Evolutionary conservation across 164 flowering plant species (phyloP), one percentile per base, ranked within the genome.

Genomic region (Tetracentron sinense): DNA sequence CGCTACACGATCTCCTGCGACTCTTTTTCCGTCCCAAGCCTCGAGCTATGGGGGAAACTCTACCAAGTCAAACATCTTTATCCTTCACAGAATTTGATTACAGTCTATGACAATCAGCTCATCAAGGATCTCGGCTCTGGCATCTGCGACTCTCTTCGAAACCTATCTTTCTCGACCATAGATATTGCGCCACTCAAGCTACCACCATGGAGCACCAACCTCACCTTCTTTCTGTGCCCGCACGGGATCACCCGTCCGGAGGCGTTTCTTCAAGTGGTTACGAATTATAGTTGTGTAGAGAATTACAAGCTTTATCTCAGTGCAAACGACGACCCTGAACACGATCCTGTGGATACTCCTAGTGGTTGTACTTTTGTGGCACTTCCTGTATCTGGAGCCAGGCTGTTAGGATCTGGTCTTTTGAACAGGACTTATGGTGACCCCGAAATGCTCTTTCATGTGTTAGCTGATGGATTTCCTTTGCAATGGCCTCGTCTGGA

Each of bases 1-100:
- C 28, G n/a, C 35, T 61, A 31, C 47, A 11, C 26, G 3, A 29
- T 61, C 53, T 1, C 16, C 20, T 61, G 64, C 8, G 27, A 61
- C 17, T 16, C 15, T 1, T 38, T 16, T 12, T 8, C 2, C 44
- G 44, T 38, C 44, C 14, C 7, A 16, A 38, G 0, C 10, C 25
- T 61, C 7, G 7, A 8, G 21, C n/a, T 61, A 12, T 14, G 26
- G 0, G 15, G 28, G n/a, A 61, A 31, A 22, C 2, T 20, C 2
- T 61, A 61, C 30, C 47, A 61, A 31, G 46, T 61, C 15, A 50
- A 31, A 50, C 3, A 12, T n/a, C n/a, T 31, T 22, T 61, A 19
- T 44, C 28, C 16, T 27, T 7, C 23, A 16, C 56, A 61, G 0
- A 10, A 16, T 38, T 19, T 30, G 16, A 49, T 61, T 23, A 50